phyloP scores from a whole-genome alignment of 2,329 filamentous ascomycete genomes.

The Beauveria caledonica region DNA sequence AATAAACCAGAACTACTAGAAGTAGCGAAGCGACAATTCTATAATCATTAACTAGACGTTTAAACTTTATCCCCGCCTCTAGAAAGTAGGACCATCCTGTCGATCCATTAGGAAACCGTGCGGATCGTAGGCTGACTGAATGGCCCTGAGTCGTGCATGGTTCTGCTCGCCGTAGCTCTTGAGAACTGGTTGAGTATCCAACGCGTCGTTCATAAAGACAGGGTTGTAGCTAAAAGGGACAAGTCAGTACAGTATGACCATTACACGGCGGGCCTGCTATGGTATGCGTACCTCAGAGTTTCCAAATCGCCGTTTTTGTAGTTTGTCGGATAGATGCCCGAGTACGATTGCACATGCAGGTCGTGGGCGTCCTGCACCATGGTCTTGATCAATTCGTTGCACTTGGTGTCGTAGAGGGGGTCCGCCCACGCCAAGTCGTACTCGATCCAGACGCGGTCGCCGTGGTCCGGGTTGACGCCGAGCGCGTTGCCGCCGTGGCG shows the following conservation, averaged over 20 bases:
- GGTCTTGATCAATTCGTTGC: constrained; percentile 11
- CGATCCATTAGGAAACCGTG: constrained; percentile 9
- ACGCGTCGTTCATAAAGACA: constrained; percentile 19
- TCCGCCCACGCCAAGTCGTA: constrained; percentile 23
- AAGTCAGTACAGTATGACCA: background rate
- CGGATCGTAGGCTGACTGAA: constrained; percentile 14
- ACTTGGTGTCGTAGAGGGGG: constrained; percentile 15
- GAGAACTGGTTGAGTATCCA: constrained; percentile 14
- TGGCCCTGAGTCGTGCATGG: constrained; percentile 12
- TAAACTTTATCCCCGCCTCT: background rate
- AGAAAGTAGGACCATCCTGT: constrained; percentile 6
- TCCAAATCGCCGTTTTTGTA: constrained; percentile 16
- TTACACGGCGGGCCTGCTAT: too few relatives aligned
- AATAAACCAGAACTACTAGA: background rate
- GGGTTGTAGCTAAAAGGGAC: constrained; percentile 15
- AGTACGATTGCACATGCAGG: constrained; percentile 13
- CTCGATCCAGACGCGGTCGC: constrained; percentile 24
- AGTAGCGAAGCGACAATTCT: too few relatives aligned
- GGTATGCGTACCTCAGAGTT: constrained; percentile 12
- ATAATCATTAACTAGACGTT: too few relatives aligned
- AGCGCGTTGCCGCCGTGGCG: constrained; percentile 18
- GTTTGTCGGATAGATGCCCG: constrained; percentile 16
- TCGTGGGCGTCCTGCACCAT: constrained; percentile 12
- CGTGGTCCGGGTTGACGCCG: constrained; percentile 17
- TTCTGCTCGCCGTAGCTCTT: constrained; percentile 15